Percentiles rank a stretch among this genome's conserved stretches.
Evolutionary conservation across 2,329 filamentous ascomycete genomes (phyloP).

Genomic region (Pseudocercospora cruenta): DNA sequence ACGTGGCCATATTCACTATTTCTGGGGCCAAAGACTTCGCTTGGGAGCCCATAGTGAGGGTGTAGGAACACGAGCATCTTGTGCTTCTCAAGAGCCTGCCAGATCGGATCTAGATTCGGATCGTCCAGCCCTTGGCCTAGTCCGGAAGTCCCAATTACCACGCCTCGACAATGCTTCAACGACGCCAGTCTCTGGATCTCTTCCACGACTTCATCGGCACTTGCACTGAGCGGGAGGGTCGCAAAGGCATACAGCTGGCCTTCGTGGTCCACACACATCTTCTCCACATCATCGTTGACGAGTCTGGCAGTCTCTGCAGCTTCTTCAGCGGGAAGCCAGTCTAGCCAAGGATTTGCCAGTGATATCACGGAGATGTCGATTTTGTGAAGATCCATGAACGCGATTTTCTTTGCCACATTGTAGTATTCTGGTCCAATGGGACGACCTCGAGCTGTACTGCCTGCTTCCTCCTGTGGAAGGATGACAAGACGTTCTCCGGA

Average conservation of each 20-base stretch:
- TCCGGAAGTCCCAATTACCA: conserved; percentile 85
- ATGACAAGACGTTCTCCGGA: conserved; percentile 61
- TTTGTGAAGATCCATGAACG: conserved; percentile 83
- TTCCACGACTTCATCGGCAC: conserved; percentile 61
- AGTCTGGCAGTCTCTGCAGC: conserved; percentile 65
- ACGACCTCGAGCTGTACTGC: conserved; percentile 64
- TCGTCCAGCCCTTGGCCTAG: conserved; percentile 83
- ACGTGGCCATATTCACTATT: conserved; percentile 82
- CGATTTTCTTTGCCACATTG: conserved; percentile 75
- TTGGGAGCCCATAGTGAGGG: conserved; percentile 87
- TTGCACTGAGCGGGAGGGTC: conserved; percentile 74
- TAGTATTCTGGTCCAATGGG: conserved; percentile 84
- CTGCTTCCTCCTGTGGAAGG: conserved; percentile 35
- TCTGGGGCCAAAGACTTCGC: conserved; percentile 75
- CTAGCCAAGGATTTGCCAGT: conserved; percentile 91
- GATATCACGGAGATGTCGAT: conserved; percentile 86
- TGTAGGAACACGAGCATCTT: conserved; percentile 78
- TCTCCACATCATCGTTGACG: conserved; percentile 78
- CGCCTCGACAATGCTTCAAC: conserved; percentile 74
- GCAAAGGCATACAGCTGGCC: conserved; percentile 81
- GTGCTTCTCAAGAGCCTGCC: conserved; percentile 67
- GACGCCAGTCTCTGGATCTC: conserved; percentile 66
- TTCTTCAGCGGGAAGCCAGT: conserved; percentile 69
- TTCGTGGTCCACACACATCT: conserved; percentile 67
- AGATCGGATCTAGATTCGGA: conserved; percentile 70